Base-by-base conservation (phyloP, 805 yeast species). In the Candida sanyiensis region DNA sequence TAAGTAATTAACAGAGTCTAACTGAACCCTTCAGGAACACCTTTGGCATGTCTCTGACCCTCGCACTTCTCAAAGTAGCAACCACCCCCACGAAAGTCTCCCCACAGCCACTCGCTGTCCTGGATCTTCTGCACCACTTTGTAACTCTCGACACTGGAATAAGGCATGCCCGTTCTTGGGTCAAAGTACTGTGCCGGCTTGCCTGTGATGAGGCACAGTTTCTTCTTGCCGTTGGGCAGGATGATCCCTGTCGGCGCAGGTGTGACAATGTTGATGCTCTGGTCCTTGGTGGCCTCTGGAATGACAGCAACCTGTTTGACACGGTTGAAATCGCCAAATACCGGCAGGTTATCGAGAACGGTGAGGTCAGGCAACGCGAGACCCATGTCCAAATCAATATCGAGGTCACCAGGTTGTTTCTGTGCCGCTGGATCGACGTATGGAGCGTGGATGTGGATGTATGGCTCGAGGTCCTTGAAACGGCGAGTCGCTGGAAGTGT, bases 91-190 rank as follows among this genome's bases (percentile, higher is more conserved):
- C 67, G 67, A 34, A 60, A 69, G 20, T 72, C 73, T 43, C 62
- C 48, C 86, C 86, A 69, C 53, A 67, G 65, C 9, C 61, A 63
- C 15, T 68, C 72, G n/a, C 77, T 73, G 26, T 73, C 75, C 47
- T 79, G 79, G 13, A 73, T 57, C 18, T 71, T 75, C 41, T 72
- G 73, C 32, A 85, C 67, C 20, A 82, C 68, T 49, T 74, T 78
- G 57, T 80, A 87, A n/a, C 90, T 80, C 33, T 83, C 89, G 44
- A 87, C 83, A 46, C 80, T 81, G 35, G 80, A 72, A 61, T 93
- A 93, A 2, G 96, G 94, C 37, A 93, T 74, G 26, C 95, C 95
- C 21, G 83, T 78, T 26, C 75, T 70, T 0, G 97, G 97, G 64
- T 90, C 97, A 47, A 83, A 79, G 59, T 86, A 90, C 52, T 77